Evolutionary conservation across 192 early-diverging fungal species (phyloP), one percentile per base, ranked within the genome.

Genomic region (Rhizophagus clarus): DNA sequence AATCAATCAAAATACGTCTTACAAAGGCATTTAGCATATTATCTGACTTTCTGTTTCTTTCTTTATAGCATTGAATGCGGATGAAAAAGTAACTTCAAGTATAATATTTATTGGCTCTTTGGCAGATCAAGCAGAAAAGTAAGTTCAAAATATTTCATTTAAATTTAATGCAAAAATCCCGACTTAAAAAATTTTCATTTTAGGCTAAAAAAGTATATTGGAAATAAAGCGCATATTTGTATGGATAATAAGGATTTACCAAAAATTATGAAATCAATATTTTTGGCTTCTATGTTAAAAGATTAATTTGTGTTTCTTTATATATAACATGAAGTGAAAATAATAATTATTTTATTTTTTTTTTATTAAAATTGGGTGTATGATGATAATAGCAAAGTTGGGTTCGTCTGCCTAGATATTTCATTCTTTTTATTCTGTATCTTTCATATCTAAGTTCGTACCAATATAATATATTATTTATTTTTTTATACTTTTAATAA

Each of bases 61-160:
- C 6, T 40, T 42, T 40, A 7, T 85, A 90, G 90, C 89, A 60
- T 82, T 95, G 67, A 90, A 92, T 72, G 87, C 88, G 24, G 92
- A 94, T 80, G 89, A 94, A 69, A 85, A 88, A 31, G 91, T 95
- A 14, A 92, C 91, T 70, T 85, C 91, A 22, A 88, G 88, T 47
- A 92, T 94, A 83, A 89, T 95, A 78, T 95, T 95, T 75, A 95
- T 95, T 81, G 94, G 94, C 29, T 91, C 91, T 3, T 80, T 95
- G n/a, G 88, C 89, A 15, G 90, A 92, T 72, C 91, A 95, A 81
- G 94, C 93, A 3, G 89, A 87, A 64, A 83, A 87, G 84, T 87
- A 85, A 81, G 84, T 80, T n/a, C 29, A 26, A 32, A 10, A 7
- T 20, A 2, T n/a, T 28, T 49, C 45, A 5, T 7, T 67, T 66